Percentiles rank a stretch among this genome's conserved stretches.
phyloP scores from a whole-genome alignment of 345 rosid species.

The Sisymbrium altissimum region DNA sequence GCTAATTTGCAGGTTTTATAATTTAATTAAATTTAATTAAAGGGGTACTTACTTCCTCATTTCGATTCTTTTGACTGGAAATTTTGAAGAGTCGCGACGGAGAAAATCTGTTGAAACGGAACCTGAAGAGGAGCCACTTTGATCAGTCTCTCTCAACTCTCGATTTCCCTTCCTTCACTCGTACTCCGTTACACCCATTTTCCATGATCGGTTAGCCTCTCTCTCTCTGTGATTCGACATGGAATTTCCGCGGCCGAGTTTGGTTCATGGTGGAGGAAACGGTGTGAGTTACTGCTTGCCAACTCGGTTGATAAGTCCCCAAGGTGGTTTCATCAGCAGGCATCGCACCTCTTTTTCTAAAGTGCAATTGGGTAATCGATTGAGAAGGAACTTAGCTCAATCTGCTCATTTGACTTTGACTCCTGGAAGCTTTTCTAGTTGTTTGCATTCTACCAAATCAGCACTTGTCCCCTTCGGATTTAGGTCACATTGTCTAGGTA shows the following conservation, averaged over 20 bases:
- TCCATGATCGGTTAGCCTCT: background rate
- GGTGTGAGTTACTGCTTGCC: constrained; percentile 33
- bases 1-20: background rate
- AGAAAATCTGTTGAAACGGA: background rate
- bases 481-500: constrained; percentile 50
- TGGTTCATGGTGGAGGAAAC: constrained; percentile 30
- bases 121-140: background rate
- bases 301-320: constrained; percentile 31
- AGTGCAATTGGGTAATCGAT: background rate
- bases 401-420: constrained; percentile 34
- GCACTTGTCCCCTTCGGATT: constrained; percentile 36
- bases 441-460: constrained; percentile 32
- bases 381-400: constrained; percentile 27
- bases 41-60: background rate
- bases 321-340: constrained; percentile 33
- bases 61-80: background rate
- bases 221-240: constrained; percentile 29
- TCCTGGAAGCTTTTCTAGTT: constrained; percentile 32
- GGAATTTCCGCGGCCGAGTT: constrained; percentile 55
- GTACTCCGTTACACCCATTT: background rate
- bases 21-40: background rate
- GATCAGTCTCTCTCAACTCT: no score
- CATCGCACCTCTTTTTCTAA: constrained; percentile 28
- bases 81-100: background rate
- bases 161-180: background rate